Evolutionary conservation across 2,329 filamentous ascomycete genomes (phyloP).

Genomic region (Aspergillus versicolor): DNA sequence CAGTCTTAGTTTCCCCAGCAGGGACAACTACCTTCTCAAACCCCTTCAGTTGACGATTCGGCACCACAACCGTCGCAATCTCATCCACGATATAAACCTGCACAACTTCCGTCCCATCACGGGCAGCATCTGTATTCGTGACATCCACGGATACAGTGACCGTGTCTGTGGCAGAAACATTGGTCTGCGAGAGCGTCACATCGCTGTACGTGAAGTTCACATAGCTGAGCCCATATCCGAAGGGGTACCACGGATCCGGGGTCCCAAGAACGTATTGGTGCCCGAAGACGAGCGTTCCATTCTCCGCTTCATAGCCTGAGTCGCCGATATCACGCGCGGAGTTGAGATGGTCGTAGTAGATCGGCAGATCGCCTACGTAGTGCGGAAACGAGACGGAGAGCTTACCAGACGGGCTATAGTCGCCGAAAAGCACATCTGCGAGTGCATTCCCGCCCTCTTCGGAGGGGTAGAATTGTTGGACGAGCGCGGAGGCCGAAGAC

Average conservation of each 20-base stretch:
- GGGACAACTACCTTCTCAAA: constrained; percentile 65
- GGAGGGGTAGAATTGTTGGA: constrained; percentile 74
- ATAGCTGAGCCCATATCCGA: constrained; percentile 66
- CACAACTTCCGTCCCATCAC: constrained; percentile 65
- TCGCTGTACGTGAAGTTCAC: constrained; percentile 58
- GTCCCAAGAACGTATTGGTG: constrained; percentile 64
- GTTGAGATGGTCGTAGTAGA: constrained; percentile 73
- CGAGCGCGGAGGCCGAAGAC: constrained; percentile 60
- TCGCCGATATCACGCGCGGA: constrained; percentile 58
- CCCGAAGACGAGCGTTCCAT: constrained; percentile 64
- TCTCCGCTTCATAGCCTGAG: constrained; percentile 53
- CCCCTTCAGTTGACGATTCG: constrained; percentile 64
- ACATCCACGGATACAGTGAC: constrained; percentile 61
- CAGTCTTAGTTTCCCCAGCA: constrained; percentile 58
- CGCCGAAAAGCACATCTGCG: constrained; percentile 65
- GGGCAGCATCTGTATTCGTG: constrained; percentile 54
- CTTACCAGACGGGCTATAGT: constrained; percentile 65
- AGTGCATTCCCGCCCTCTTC: constrained; percentile 67
- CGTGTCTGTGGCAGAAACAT: constrained; percentile 52
- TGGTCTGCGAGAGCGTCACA: constrained; percentile 38
- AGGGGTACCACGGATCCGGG: constrained; percentile 62
- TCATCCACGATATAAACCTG: constrained; percentile 67
- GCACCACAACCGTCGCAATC: constrained; percentile 61
- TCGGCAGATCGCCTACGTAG: constrained; percentile 64
- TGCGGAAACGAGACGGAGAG: constrained; percentile 67